phyloP scores from a whole-genome alignment of 352 stramenopile species.

The Aphanomyces cochlioides region DNA sequence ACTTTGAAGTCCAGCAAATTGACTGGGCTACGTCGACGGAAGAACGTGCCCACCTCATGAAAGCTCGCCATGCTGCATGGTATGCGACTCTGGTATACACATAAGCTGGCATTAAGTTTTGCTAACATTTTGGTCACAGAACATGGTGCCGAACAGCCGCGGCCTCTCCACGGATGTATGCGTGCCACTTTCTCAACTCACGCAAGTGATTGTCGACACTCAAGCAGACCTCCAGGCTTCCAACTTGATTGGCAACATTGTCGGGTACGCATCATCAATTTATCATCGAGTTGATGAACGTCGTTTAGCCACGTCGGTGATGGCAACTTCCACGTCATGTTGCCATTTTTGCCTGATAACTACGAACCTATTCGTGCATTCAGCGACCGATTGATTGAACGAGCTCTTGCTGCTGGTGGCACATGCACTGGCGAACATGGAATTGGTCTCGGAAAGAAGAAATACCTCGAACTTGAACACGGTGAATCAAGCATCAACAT shows the following conservation, averaged over 20 bases:
- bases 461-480: constrained; percentile 89
- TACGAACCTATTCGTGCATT: constrained; percentile 83
- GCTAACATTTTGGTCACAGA: constrained; percentile 34
- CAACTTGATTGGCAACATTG: constrained; percentile 88
- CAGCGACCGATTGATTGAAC: constrained; percentile 74
- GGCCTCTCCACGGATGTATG: constrained; percentile 94
- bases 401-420: constrained; percentile 88
- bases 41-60: constrained; percentile 82
- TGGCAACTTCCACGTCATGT: constrained; percentile 98
- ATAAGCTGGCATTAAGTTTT: background rate
- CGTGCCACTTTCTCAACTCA: constrained; percentile 92
- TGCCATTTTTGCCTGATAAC: constrained; percentile 88
- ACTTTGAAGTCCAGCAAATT: constrained; percentile 84
- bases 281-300: background rate
- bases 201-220: constrained; percentile 91
- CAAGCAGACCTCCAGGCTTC: constrained; percentile 86
- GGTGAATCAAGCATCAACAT: constrained; percentile 83
- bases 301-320: constrained; percentile 83
- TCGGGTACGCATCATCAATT: constrained; percentile 55
- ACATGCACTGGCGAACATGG: constrained; percentile 99
- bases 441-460: constrained; percentile 93
- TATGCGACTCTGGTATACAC: constrained; percentile 66
- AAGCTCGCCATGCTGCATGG: constrained; percentile 79
- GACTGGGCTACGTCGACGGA: constrained; percentile 61
- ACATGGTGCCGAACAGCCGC: constrained; percentile 71